phyloP scores from a whole-genome alignment of 257 asterid species.

The Salvia hispanica region DNA sequence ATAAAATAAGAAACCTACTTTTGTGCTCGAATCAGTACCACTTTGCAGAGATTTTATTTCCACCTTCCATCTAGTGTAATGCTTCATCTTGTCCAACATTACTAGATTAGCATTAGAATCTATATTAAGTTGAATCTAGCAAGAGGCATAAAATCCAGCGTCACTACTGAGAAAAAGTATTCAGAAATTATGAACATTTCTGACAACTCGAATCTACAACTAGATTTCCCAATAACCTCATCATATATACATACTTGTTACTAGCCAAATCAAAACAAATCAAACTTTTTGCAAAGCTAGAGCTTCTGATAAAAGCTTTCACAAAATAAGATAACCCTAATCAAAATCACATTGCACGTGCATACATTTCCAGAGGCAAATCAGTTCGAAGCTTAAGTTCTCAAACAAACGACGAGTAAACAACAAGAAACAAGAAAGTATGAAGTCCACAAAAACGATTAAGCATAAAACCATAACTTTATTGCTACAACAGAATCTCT shows the following conservation, averaged over 20 bases:
- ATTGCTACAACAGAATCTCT: constrained; percentile 36
- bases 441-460: background rate
- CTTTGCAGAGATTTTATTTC: background rate
- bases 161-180: background rate
- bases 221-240: background rate
- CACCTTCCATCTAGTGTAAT: background rate
- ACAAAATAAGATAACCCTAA: background rate
- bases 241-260: background rate
- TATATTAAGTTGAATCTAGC: background rate
- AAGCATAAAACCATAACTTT: constrained; percentile 33
- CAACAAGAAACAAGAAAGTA: constrained; percentile 3
- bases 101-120: constrained; percentile 1
- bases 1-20: background rate
- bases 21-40: background rate
- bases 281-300: no score
- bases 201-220: background rate
- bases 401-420: background rate
- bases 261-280: no score
- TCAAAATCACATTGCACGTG: background rate
- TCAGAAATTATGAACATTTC: background rate
- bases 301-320: no score
- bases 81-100: constrained; percentile 14
- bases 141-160: background rate
- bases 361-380: background rate
- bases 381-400: background rate